A percentile compares a stretch with the other conserved stretches of the same genome.
Conservation (phyloP, 371 early-diverging fungal genomes). For the Mucor velutinosus region DNA sequence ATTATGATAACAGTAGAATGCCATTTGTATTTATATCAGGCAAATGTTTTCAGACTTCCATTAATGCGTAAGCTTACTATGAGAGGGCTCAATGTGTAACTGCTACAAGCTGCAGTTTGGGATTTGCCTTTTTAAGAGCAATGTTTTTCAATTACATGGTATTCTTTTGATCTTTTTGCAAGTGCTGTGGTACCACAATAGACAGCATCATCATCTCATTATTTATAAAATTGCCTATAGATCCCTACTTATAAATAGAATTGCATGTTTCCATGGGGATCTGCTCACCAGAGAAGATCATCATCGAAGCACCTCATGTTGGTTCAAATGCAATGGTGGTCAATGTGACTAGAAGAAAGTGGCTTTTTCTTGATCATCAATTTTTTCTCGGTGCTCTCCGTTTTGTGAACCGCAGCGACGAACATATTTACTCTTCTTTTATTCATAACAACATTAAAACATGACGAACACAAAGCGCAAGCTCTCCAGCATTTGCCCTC, state of each 20-base stretch:
- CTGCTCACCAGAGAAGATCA: neutral
- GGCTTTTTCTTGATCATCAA: neutral
- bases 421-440: neutral
- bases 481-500: neutral
- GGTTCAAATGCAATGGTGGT: neutral
- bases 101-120: neutral
- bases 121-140: conserved; percentile 12
- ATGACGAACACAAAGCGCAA: conserved; percentile 8
- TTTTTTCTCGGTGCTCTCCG: neutral
- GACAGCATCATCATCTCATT: neutral
- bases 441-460: neutral
- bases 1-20: neutral
- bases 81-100: conserved; percentile 3
- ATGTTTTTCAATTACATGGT: conserved; percentile 7
- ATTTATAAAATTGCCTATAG: neutral
- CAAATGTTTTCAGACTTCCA: conserved; percentile 23
- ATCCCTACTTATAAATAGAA: neutral
- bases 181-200: neutral
- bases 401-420: neutral
- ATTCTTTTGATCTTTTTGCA: neutral
- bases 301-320: neutral
- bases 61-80: neutral
- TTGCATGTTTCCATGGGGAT: neutral
- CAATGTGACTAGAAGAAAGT: neutral
- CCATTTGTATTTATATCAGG: neutral